Conservation (phyloP, 2,329 filamentous ascomycete genomes). For the Sporothrix euskadiensis region DNA sequence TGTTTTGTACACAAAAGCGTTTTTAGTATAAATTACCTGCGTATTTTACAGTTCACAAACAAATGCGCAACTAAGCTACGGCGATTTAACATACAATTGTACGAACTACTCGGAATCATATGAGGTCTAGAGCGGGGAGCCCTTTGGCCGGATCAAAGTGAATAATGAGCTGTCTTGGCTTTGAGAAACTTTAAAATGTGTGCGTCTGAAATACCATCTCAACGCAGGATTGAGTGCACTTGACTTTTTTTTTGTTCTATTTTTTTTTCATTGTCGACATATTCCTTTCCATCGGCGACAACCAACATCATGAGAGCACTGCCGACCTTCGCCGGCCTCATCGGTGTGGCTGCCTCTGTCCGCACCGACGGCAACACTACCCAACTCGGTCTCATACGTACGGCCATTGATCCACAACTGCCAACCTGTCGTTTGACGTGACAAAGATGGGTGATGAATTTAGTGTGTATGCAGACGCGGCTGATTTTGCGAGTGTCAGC, state of each 20-base stretch:
- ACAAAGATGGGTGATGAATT: slow-evolving; percentile 26
- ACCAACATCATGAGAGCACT: not conserved
- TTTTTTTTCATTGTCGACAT: not conserved
- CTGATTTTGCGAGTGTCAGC: slow-evolving; percentile 17
- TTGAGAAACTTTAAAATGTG: not conserved
- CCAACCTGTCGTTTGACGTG: slow-evolving; percentile 20
- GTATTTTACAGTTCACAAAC: not conserved
- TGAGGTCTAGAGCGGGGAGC: not conserved
- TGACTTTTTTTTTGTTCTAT: not conserved
- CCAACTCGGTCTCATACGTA: not conserved
- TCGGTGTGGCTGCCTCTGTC: not conserved
- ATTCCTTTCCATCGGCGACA: not conserved
- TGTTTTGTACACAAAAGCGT: slow-evolving; percentile 6
- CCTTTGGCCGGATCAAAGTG: not conserved
- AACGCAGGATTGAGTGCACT: no score
- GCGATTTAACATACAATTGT: no score
- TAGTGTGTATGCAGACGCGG: slow-evolving; percentile 21
- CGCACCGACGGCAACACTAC: not conserved
- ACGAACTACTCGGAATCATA: not conserved
- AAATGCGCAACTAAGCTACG: not conserved
- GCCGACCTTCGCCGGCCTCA: not conserved
- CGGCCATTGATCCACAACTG: slow-evolving; percentile 15
- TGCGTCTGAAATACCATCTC: not conserved
- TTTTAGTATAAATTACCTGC: not conserved
- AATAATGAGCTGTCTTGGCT: not conserved